Percentiles rank a stretch among this genome's conserved stretches.
Evolutionary conservation across 345 rosid genomes (phyloP).

Genomic region (Clarkia xantiana): DNA sequence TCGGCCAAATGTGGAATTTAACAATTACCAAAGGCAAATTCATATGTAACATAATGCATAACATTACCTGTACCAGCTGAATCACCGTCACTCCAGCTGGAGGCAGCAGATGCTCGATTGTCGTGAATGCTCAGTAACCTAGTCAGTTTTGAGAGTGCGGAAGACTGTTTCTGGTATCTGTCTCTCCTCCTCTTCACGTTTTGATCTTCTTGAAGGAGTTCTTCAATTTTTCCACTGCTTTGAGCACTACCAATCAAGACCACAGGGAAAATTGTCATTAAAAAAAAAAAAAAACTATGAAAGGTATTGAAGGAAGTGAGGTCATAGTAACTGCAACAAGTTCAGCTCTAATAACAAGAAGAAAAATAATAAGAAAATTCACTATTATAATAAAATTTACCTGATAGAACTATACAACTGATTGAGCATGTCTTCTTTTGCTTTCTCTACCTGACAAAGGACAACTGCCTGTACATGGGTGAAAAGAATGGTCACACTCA

Average conservation of each 20-base stretch:
- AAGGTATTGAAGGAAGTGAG: not conserved
- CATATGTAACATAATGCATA: not conserved
- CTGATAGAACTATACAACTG: conserved; percentile 84
- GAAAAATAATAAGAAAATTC: not conserved
- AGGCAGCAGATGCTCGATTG: conserved; percentile 77
- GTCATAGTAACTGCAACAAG: not conserved
- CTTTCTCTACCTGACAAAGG: conserved; percentile 98
- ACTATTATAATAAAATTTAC: conserved; percentile 19
- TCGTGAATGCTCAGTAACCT: conserved; percentile 85
- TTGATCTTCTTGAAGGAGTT: conserved; percentile 82
- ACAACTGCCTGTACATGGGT: conserved; percentile 69
- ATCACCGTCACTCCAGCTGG: conserved; percentile 45
- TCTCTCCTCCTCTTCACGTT: conserved; percentile 73
- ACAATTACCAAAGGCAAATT: too few relatives aligned
- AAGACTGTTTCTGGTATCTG: conserved; percentile 69
- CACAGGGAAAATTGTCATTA: not conserved
- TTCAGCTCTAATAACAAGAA: not conserved
- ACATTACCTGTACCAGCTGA: conserved; percentile 27
- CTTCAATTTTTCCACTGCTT: conserved; percentile 65
- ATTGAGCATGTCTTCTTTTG: conserved; percentile 97
- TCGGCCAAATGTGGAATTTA: too few relatives aligned
- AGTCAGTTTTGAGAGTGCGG: conserved; percentile 65
- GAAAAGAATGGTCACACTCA: not conserved
- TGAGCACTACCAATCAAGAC: conserved; percentile 38
- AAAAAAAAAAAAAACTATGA: not conserved